phyloP scores from a whole-genome alignment of 202 grass and related monocot species.

The Saccharum hybrid region DNA sequence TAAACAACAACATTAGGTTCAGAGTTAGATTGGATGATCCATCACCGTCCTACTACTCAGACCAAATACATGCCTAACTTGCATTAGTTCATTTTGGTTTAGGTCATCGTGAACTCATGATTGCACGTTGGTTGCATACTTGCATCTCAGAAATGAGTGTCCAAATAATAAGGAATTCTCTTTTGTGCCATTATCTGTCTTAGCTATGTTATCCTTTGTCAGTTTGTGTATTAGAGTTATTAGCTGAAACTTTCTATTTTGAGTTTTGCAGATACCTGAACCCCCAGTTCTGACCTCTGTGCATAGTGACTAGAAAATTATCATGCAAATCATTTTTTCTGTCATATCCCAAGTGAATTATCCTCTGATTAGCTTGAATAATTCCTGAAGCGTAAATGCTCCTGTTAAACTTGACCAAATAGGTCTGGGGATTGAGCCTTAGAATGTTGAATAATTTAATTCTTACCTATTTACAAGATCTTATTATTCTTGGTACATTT shows the following conservation, averaged over 20 bases:
- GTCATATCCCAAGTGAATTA: neutral
- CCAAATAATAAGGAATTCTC: neutral
- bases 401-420: neutral
- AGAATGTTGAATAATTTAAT: conserved; percentile 1
- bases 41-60: neutral
- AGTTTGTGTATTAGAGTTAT: neutral
- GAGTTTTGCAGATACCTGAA: neutral
- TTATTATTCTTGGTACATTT: neutral
- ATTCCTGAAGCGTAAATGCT: neutral
- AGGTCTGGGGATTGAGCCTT: neutral
- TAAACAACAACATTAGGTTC: neutral
- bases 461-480: neutral
- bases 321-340: neutral
- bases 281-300: neutral
- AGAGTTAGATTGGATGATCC: neutral
- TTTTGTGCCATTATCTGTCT: neutral
- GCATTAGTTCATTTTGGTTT: neutral
- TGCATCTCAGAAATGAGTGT: conserved; percentile 1
- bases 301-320: neutral
- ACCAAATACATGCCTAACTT: neutral
- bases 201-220: neutral
- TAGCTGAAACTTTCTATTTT: neutral
- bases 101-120: neutral
- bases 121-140: neutral
- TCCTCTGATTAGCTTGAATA: neutral